Evolutionary conservation across 805 yeast genomes (phyloP), one percentile per base, ranked within the genome.

Genomic region (Pichia californica): DNA sequence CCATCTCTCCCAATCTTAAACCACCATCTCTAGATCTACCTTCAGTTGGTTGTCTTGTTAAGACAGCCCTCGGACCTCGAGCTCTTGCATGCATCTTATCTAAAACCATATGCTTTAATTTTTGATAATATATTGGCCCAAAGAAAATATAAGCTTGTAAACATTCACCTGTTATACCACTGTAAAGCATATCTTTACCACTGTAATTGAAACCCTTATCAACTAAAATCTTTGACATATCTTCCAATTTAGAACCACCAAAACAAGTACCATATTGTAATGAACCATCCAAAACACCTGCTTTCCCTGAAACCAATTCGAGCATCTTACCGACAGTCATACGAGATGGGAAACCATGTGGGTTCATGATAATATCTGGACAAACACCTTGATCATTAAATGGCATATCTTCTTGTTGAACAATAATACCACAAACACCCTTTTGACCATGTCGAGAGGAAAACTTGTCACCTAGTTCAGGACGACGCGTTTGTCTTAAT

Each of bases 71-170:
- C 44, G 99, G 99, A 41, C 99, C 99, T 63, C 99, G 80, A 2
- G 99, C 97, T 74, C 99, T 85, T 1, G 99, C 99, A 61, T 93
- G 99, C 99, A 93, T 93, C 67, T 93, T 93, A 68, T 93, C 99
- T 66, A 93, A 66, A 38, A 93, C 99, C 99, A 93, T 93, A 67
- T 93, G 99, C 74, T 93, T 93, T 73, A 93, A 79, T 61, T 93
- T 93, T 68, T 93, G 99, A 65, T 93, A 93, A 66, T 93, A 93
- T 53, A 93, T 93, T 16, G 99, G 99, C 1, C 99, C 99, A 64
- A 93, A 93, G 79, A 93, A 93, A 47, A 93, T 91, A 64, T 93
- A 93, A 2, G 98, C 98, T 64, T 93, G 96, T 44, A 93, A 70
- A 63, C 95, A 86, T 65, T 93, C 98, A 51, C 99, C 99, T 4